These are phyloP conservation scores for Leptosphaerulina australis DNA, from an alignment of 2,329 filamentous ascomycete genomes.

Conservation along the genomic window DNA sequence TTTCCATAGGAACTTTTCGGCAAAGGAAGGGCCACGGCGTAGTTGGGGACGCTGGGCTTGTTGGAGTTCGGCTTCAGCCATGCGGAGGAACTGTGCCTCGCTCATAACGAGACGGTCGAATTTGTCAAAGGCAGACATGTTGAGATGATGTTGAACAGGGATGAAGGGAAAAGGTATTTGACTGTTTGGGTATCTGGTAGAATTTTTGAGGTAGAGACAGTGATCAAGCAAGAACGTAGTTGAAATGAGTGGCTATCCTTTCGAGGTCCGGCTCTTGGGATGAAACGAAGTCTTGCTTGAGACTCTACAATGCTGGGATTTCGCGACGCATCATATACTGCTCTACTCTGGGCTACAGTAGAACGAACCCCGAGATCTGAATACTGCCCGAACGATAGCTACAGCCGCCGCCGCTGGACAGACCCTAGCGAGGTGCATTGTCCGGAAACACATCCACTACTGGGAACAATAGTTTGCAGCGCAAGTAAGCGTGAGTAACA, in stretches of 20 bases:
- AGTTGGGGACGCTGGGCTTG: constrained; percentile 1
- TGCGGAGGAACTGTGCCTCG: constrained; percentile 16
- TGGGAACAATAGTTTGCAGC: neutral
- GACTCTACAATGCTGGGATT: neutral
- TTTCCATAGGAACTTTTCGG: constrained; percentile 14
- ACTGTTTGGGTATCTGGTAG: neutral
- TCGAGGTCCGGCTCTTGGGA: constrained; percentile 20
- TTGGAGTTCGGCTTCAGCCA: constrained; percentile 13
- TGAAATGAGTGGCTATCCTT: constrained; percentile 19
- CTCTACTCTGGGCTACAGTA: neutral
- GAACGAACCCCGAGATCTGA: constrained; percentile 5
- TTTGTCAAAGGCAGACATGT: constrained; percentile 18
- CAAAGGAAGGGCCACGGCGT: constrained; percentile 10
- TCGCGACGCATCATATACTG: constrained; percentile 14
- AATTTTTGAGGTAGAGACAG: constrained; percentile 10
- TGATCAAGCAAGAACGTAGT: constrained; percentile 5
- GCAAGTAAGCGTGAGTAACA: neutral
- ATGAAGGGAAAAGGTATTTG: no score
- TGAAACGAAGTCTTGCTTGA: constrained; percentile 17
- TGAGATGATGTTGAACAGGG: neutral
- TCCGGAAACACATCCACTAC: neutral
- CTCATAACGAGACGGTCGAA: constrained; percentile 22
- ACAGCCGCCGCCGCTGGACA: constrained; percentile 9
- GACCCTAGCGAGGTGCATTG: constrained; percentile 1
- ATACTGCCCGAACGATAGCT: neutral